Base-by-base conservation (phyloP, 108 stramenopile genomes). In the Nitzschia sp. region DNA sequence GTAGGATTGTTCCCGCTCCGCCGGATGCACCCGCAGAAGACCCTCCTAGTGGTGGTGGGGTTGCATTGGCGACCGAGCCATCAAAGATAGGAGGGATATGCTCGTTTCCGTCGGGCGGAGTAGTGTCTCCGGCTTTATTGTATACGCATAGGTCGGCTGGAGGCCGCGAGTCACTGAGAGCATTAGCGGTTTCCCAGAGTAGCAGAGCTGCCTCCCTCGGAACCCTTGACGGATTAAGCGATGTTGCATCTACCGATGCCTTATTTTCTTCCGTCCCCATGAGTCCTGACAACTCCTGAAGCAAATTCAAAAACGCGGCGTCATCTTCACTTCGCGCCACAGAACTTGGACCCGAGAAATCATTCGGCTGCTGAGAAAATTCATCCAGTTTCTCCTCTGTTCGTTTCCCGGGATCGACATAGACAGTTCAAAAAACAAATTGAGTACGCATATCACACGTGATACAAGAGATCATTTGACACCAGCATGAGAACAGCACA, bases 41-140 rank as follows among this genome's bases (percentile, higher is more conserved):
- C 9, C 79, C 72, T 45, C 63, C 64, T 3, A 81, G 25, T 21
- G 85, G 68, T 19, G 80, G 80, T 22, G 88, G 91, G 1, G 91
- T 92, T 15, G 88, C 78, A 67, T 89, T 89, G 56, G 91, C 88
- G 9, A 86, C 78, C 5, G 68, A 65, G 26, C 91, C 91, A 75
- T 92, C 91, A 67, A 89, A 91, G 25, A 91, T 65, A 13, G 86
- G 80, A 55, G 85, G 73, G 23, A 63, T 56, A 17, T 71, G 59
- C 16, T 54, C 57, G 8, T 45, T 56, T 8, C 17, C 46, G 52
- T 65, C 47, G 17, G 54, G 21, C 41, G 69, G 58, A 50, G 38
- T 25, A 34, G 29, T 60, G 33, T 46, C 35, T 27, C 69, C 74
- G 17, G 56, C 66, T 30, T 78, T 58, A 47, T 78, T 69, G 47